phyloP scores from a whole-genome alignment of 345 rosid genomes.

The Streptanthus diversifolius region DNA sequence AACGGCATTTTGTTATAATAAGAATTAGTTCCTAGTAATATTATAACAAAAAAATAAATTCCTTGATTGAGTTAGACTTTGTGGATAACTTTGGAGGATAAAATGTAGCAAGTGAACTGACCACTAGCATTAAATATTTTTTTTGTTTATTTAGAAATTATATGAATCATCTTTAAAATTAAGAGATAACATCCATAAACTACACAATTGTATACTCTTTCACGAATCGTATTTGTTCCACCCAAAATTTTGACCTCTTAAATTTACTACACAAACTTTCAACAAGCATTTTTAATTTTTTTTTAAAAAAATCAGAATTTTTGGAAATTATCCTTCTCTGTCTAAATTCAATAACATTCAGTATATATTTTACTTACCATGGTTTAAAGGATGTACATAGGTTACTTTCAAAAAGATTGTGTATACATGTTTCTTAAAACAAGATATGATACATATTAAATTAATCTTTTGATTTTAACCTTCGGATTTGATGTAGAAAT shows the following conservation, averaged over 20 bases:
- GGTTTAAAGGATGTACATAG: background rate
- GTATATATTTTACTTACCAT: background rate
- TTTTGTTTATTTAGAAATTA: no score
- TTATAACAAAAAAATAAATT: no score
- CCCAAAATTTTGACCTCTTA: background rate
- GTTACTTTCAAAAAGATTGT: background rate
- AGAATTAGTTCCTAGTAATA: no score
- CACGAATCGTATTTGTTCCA: background rate
- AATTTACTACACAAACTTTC: background rate
- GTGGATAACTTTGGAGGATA: background rate
- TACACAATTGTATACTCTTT: no score
- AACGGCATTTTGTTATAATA: background rate
- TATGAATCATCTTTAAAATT: no score
- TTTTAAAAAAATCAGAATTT: no score
- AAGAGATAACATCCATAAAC: background rate
- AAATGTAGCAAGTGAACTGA: background rate
- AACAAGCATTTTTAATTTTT: background rate
- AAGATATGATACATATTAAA: background rate
- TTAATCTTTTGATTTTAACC: background rate
- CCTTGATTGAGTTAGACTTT: background rate
- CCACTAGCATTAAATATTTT: background rate
- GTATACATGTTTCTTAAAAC: background rate
- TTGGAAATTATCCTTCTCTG: background rate
- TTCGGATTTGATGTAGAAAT: background rate
- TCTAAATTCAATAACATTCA: background rate